Conservation (phyloP, 2,329 filamentous ascomycete genomes). For the Rasamsonia emersonii region DNA sequence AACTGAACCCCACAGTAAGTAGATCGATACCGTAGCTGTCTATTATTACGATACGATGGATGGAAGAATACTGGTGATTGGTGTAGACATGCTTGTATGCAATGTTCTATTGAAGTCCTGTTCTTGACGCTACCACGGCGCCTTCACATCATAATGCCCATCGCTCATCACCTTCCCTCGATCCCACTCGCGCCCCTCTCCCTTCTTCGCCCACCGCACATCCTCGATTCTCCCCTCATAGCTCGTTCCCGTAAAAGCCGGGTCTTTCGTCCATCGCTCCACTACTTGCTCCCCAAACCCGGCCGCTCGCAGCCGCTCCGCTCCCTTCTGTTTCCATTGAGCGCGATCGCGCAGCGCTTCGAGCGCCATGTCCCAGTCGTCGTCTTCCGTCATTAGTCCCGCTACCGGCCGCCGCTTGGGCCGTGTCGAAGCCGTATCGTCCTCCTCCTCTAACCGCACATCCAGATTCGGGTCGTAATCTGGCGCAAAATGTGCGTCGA, state of each 20-base stretch:
- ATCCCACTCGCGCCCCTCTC: conserved; percentile 62
- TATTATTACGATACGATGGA: too few relatives aligned
- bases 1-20: too few relatives aligned
- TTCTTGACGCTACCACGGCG: conserved; percentile 36
- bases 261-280: conserved; percentile 58
- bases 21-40: too few relatives aligned
- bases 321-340: conserved; percentile 66
- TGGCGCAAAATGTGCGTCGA: conserved; percentile 71
- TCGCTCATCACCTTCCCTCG: conserved; percentile 53
- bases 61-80: too few relatives aligned
- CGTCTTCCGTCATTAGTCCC: conserved; percentile 41
- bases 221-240: conserved; percentile 51
- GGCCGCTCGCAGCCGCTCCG: conserved; percentile 64
- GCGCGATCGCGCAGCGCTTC: conserved; percentile 73
- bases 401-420: conserved; percentile 31
- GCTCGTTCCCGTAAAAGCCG: conserved; percentile 43
- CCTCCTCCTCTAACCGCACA: conserved; percentile 34
- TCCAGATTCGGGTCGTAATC: conserved; percentile 49
- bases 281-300: conserved; percentile 73
- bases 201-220: conserved; percentile 63
- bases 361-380: conserved; percentile 71
- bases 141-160: conserved; percentile 43
- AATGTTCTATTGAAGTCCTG: neutral
- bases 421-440: conserved; percentile 47
- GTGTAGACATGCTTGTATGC: neutral